Base-by-base conservation (phyloP, 2,329 filamentous ascomycete species). In the Sporothrix inflata region DNA sequence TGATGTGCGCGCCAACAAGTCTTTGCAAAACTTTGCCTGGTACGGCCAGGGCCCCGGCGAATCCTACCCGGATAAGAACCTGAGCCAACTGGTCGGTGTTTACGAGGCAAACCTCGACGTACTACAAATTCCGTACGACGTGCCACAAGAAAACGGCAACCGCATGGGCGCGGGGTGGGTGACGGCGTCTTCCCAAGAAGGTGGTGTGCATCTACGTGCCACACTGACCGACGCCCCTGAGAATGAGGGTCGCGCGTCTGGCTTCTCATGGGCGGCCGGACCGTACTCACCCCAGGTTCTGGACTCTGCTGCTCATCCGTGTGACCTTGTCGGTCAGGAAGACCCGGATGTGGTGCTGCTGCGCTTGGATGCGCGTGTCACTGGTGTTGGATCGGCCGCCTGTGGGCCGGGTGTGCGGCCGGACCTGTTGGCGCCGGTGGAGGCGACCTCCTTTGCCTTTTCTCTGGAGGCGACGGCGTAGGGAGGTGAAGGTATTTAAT, bases 71-170 rank as follows among this genome's bases (percentile, higher is more conserved):
- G 90, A 92, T 79, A 90, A 88, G 80, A 85, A 86, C 73, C 76
- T 82, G 71, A 72, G 87, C 1, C 88, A 90, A 75, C 81, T 80
- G 1, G 77, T 89, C 0, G 89, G 86, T 1, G 81, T 87, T 53
- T 88, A 83, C 79, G 78, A 77, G 0, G 78, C 76, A 1, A 77
- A 77, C 0, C 80, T 89, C 1, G 81, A 83, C 0, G 83, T 85
- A 0, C 82, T 92, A 34, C 85, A 87, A 77, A 84, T 85, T 0
- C 82, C 83, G 0, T 92, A 91, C 76, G 90, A 92, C 21, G 88
- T 89, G 27, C 90, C 90, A 0, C 90, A 93, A 77, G 90, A 92
- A 76, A 88, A 86, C 69, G 88, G 89, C 0, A 92, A 92, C 78
- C 83, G 88, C 16, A 87, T 87, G 71, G 88, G 88, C 45, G 87